Evolutionary conservation across 2,329 filamentous ascomycete species (phyloP).

Genomic region (Penicillium thymicola): DNA sequence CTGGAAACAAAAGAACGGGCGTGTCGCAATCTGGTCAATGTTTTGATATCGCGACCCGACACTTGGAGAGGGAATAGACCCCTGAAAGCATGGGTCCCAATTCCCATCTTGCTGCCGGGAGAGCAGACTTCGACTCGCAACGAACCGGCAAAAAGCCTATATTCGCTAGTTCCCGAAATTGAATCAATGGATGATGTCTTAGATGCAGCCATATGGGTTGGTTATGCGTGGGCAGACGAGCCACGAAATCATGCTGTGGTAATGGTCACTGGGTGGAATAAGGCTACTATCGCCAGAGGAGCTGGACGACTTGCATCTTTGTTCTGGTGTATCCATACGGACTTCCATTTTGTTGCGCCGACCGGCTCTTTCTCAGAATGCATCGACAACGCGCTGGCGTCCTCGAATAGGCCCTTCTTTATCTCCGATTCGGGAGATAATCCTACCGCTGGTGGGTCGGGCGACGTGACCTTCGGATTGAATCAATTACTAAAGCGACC

Average conservation of each 20-base stretch:
- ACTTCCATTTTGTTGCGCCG: conserved; percentile 53
- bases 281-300: conserved; percentile 35
- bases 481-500: conserved; percentile 45
- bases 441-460: conserved; percentile 54
- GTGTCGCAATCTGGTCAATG: conserved; percentile 48
- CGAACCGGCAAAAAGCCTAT: conserved; percentile 52
- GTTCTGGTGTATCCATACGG: conserved; percentile 49
- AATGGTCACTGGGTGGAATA: conserved; percentile 53
- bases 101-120: conserved; percentile 53
- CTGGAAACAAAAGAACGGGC: conserved; percentile 52
- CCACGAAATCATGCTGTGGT: conserved; percentile 51
- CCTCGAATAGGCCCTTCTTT: conserved; percentile 48
- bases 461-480: conserved; percentile 54
- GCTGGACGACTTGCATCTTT: conserved; percentile 47
- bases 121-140: conserved; percentile 56
- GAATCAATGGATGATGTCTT: conserved; percentile 44
- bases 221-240: conserved; percentile 57
- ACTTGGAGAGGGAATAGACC: conserved; percentile 31
- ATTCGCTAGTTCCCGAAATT: conserved; percentile 47
- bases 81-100: conserved; percentile 52
- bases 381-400: conserved; percentile 45
- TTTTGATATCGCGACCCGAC: conserved; percentile 29
- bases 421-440: conserved; percentile 57
- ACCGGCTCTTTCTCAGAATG: conserved; percentile 50
- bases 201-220: conserved; percentile 56